Evolutionary conservation across 2,329 filamentous ascomycete genomes (phyloP).

Genomic region (Fusarium sacchari): DNA sequence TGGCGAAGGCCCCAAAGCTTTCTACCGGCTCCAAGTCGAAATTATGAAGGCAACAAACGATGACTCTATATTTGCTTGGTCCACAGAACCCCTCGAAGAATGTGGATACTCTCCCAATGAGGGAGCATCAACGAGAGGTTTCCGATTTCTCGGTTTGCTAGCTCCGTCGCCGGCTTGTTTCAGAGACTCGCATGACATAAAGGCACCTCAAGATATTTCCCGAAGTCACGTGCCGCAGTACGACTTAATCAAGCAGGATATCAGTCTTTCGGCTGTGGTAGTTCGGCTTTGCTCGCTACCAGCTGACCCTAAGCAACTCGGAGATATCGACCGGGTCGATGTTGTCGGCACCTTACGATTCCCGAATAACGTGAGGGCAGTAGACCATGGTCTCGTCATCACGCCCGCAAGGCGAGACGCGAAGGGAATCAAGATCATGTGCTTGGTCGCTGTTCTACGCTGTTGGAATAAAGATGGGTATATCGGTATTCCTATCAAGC

Average conservation of each 20-base stretch:
- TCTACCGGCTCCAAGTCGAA: slow-evolving; percentile 15
- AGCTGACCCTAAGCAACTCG: background rate
- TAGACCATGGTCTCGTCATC: slow-evolving; percentile 10
- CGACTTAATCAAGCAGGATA: slow-evolving; percentile 8
- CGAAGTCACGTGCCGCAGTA: background rate
- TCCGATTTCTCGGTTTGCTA: background rate
- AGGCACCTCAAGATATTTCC: background rate
- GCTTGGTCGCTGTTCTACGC: background rate
- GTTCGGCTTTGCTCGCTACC: slow-evolving; percentile 8
- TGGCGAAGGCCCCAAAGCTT: slow-evolving; percentile 7
- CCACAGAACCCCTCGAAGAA: slow-evolving; percentile 3
- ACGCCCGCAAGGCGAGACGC: background rate
- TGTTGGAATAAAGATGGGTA: slow-evolving; percentile 18
- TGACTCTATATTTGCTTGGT: slow-evolving; percentile 13
- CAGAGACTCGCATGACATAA: slow-evolving; percentile 4
- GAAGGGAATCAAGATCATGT: slow-evolving; percentile 14
- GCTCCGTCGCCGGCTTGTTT: slow-evolving; percentile 7
- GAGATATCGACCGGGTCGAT: background rate
- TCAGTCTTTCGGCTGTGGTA: background rate
- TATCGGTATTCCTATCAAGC: slow-evolving; percentile 13
- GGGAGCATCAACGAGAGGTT: background rate
- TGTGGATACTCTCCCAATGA: background rate
- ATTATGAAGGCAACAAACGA: slow-evolving; percentile 22
- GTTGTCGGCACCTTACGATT: slow-evolving; percentile 3
- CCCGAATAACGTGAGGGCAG: slow-evolving; percentile 5